Base-by-base conservation (phyloP, 106 monocot species). In the Phalaenopsis aphrodite region DNA sequence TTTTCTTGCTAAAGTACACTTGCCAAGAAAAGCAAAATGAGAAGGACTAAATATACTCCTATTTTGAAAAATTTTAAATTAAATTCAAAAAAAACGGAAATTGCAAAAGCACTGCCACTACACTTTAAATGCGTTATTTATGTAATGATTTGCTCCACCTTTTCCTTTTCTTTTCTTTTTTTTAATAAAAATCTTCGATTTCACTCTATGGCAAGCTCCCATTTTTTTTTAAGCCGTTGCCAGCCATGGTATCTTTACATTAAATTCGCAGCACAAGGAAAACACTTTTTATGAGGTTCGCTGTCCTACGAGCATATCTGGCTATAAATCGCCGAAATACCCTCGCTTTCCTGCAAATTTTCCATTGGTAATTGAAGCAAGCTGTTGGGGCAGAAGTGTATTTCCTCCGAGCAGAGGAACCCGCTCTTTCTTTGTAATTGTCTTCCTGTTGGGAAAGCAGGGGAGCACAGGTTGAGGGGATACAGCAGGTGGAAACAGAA, bases 381-480 rank as follows among this genome's bases (percentile, higher is more conserved):
- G 52, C 55, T 52, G 2, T 42, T 7, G 24, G 30, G 55, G 77
- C 30, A 55, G n/a, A 17, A 55, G 55, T 15, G 55, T 24, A 77
- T 15, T 74, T 74, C 19, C 38, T 38, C 30, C 8, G 77, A 41
- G 17, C 57, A 30, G 77, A 19, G 41, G 78, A 78, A 57, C 78
- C 78, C 78, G 78, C 78, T 61, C 78, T 78, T 78, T 57, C 78
- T 56, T 57, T 55, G 55, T 58, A 57, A 30, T 30, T 52, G 48
- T 55, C 48, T 77, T 17, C 23, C 24, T 30, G 52, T 21, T 1
- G 49, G 19, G 14, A 52, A 52, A n/a, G 78, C 41, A 4, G 2
- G 78, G 6, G 41, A 42, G 75, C 18, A 18, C 30, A 30, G 30
- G 0, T 30, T 30, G 30, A 30, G 30, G 30, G 30, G 30, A 30